Percentiles rank a stretch among this genome's conserved stretches.
These are phyloP conservation scores for Zygosaccharomyces kombuchaensis DNA, from an alignment of 805 yeast genomes.

Conservation along the genomic window DNA sequence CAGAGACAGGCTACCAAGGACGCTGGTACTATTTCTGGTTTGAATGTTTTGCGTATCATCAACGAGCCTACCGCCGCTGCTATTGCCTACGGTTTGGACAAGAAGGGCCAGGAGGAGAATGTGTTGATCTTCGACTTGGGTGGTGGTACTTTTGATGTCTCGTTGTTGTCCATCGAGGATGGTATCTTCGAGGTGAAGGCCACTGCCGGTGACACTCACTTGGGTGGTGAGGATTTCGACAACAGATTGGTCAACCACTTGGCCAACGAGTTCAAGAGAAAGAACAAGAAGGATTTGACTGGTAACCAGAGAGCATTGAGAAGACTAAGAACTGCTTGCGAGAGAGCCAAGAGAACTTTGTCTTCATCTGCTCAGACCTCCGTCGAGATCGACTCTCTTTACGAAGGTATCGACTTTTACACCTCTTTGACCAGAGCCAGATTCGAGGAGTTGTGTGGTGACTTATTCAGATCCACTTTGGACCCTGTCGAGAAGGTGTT, in stretches of 20 bases:
- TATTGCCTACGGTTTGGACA: slow-evolving; percentile 90
- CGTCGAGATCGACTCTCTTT: slow-evolving; percentile 92
- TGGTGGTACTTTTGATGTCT: slow-evolving; percentile 99
- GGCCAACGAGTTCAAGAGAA: slow-evolving; percentile 94
- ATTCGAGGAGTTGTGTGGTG: slow-evolving; percentile 97
- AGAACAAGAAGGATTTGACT: slow-evolving; percentile 92
- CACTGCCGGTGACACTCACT: slow-evolving; percentile 75
- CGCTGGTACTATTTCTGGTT: slow-evolving; percentile 93
- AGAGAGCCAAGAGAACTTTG: slow-evolving; percentile 98
- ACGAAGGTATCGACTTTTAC: slow-evolving; percentile 96
- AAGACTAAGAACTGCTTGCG: slow-evolving; percentile 98
- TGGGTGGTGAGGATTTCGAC: slow-evolving; percentile 99
- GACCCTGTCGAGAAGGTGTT: slow-evolving; percentile 97
- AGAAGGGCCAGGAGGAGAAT: slow-evolving; percentile 71
- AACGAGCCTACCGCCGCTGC: slow-evolving; percentile 98
- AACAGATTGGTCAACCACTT: slow-evolving; percentile 93
- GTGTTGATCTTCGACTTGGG: slow-evolving; percentile 93
- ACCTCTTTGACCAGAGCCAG: slow-evolving; percentile 98
- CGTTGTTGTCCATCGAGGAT: slow-evolving; percentile 86
- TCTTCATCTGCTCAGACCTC: slow-evolving; percentile 97
- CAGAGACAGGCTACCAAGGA: slow-evolving; percentile 97
- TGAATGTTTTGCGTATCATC: slow-evolving; percentile 88
- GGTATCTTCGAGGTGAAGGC: slow-evolving; percentile 98
- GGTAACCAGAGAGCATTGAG: slow-evolving; percentile 95
- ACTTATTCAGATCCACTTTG: slow-evolving; percentile 88